A percentile compares a stretch with the other conserved stretches of the same genome.
phyloP scores from a whole-genome alignment of 495 filamentous ascomycete species.

The Astrothelium subdiscretum region DNA sequence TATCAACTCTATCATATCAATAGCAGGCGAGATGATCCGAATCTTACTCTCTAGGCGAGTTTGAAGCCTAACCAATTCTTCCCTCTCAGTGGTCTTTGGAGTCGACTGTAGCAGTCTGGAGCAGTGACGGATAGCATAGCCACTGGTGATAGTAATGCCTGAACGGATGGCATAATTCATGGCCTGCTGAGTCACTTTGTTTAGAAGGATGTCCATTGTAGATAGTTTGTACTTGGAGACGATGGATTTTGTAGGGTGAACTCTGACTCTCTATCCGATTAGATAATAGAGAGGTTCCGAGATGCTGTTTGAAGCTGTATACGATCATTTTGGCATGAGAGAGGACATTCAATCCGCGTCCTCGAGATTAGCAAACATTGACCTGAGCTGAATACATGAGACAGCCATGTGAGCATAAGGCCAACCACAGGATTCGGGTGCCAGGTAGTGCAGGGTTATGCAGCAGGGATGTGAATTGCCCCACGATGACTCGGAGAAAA shows the following conservation, averaged over 20 bases:
- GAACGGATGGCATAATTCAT: conserved; percentile 86
- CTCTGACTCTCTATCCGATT: not conserved
- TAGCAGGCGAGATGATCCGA: conserved; percentile 80
- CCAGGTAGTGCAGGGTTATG: not conserved
- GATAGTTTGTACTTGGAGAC: not conserved
- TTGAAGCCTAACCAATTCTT: conserved; percentile 62
- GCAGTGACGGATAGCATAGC: conserved; percentile 74
- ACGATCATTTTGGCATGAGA: not conserved
- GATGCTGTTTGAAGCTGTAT: not conserved
- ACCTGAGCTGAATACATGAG: no score
- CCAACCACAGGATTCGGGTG: no score
- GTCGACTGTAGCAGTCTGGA: conserved; percentile 65
- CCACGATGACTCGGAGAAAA: not conserved
- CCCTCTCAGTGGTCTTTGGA: conserved; percentile 49
- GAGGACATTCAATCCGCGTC: no score
- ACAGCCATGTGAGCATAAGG: no score
- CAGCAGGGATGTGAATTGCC: not conserved
- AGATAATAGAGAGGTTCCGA: not conserved
- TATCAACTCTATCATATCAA: conserved; percentile 92
- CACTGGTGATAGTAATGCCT: conserved; percentile 79
- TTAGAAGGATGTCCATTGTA: conserved; percentile 70
- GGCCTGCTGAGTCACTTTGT: conserved; percentile 67
- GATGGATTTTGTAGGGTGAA: not conserved
- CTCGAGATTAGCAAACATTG: no score
- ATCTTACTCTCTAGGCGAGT: conserved; percentile 73